Evolutionary conservation across 345 rosid species (phyloP), one percentile per base, ranked within the genome.

Genomic region (Dipteronia dyeriana): DNA sequence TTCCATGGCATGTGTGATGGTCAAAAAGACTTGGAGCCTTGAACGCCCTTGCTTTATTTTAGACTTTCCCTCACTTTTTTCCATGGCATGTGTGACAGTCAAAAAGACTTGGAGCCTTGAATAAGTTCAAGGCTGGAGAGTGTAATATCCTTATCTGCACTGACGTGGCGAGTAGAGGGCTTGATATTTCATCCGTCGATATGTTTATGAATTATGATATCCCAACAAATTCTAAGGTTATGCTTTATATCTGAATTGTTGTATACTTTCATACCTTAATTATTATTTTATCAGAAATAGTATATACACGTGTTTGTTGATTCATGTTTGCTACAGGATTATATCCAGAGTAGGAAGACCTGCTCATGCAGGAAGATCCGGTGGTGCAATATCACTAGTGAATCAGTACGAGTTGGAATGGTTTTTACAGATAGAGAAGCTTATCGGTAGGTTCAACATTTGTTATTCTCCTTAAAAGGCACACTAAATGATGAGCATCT

Each of bases 321-420:
- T 14, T 56, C 64, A 38, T 39, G 22, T 70, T 45, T 74, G n/a
- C 68, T 54, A 74, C 83, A 94, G 98, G 98, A 94, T 81, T 92
- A 94, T 79, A 91, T 94, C 65, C 98, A 84, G 96, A 80, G 97
- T 91, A 14, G 97, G 97, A 76, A 89, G 97, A 86, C 88, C 92
- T n/a, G 97, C 94, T 76, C 97, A 98, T 77, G 98, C 98, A n/a
- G 99, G 98, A 73, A 90, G 97, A 74, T 90, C 97, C 78, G 97
- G 98, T 47, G 90, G 93, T 16, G 99, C 93, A 49, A 88, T 95
- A 79, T 95, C 99, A 31, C 91, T 95, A 12, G 97, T 92, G 26
- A 93, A 88, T 78, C 98, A 92, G 84, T 94, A 92, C 68, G 98
- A 96, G 84, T 65, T 96, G 31, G 98, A 94, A 85, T 96, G 97